phyloP scores from a whole-genome alignment of 2,329 filamentous ascomycete species.

The Didymella keratinophila region DNA sequence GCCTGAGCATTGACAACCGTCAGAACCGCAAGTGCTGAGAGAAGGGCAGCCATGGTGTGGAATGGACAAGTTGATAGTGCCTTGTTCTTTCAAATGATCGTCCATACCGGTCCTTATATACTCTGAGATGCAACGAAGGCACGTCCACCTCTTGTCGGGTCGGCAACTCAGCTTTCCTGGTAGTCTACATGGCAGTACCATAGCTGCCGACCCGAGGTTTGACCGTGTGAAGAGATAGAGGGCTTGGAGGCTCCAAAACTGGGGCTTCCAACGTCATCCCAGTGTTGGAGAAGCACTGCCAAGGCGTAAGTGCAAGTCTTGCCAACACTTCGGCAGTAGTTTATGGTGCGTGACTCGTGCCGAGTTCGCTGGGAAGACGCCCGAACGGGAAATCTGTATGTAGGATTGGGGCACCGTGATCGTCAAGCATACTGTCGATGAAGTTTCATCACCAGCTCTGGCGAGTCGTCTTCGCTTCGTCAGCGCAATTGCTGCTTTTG shows the following conservation, averaged over 20 bases:
- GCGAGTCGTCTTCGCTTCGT: background rate
- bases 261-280: constrained; percentile 29
- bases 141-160: constrained; percentile 12
- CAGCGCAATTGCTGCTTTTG: background rate
- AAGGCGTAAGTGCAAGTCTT: constrained; percentile 30
- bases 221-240: constrained; percentile 28
- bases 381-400: constrained; percentile 1
- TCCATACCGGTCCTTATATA: constrained; percentile 33
- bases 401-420: constrained; percentile 5
- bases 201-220: constrained; percentile 32
- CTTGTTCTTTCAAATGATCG: constrained; percentile 15
- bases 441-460: background rate
- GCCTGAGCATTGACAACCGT: constrained; percentile 36
- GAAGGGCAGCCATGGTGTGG: constrained; percentile 38
- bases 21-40: constrained; percentile 36
- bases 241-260: constrained; percentile 12
- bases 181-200: constrained; percentile 6
- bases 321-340: constrained; percentile 20
- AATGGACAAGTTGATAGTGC: constrained; percentile 24
- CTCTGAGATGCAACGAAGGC: constrained; percentile 5
- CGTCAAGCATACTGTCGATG: background rate
- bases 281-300: constrained; percentile 28
- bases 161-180: constrained; percentile 8
- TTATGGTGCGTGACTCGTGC: constrained; percentile 11
- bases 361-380: background rate